Evolutionary conservation across 2,329 filamentous ascomycete genomes (phyloP).

Genomic region (Blastomyces parvus): DNA sequence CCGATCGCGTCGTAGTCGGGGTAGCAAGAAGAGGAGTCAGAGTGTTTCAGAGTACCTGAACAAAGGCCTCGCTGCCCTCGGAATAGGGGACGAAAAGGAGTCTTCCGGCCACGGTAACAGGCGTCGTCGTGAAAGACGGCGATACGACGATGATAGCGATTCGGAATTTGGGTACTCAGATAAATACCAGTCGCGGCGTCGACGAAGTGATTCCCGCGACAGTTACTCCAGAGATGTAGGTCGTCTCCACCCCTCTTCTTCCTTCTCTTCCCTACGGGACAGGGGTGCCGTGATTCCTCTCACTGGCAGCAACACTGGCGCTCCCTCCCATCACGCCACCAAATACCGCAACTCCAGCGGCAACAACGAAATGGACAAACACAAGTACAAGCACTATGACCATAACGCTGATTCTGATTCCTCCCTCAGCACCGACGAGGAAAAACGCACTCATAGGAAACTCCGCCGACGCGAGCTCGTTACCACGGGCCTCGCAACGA

Average conservation of each 20-base stretch:
- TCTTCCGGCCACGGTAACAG: constrained; percentile 23
- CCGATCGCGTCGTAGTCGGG: constrained; percentile 42
- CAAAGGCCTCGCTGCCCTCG: constrained; percentile 38
- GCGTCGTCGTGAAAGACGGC: constrained; percentile 27
- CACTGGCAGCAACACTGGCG: constrained; percentile 9
- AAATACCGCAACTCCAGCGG: background rate
- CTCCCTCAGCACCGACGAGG: constrained; percentile 51
- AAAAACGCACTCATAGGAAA: constrained; percentile 49
- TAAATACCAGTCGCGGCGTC: constrained; percentile 29
- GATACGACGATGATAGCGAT: constrained; percentile 22
- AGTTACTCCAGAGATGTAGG: constrained; percentile 32
- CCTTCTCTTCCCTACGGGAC: constrained; percentile 11
- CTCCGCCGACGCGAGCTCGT: constrained; percentile 57
- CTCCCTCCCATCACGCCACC: constrained; percentile 3
- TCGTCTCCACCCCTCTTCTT: constrained; percentile 27
- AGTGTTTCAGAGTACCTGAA: constrained; percentile 39
- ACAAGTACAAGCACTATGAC: constrained; percentile 14
- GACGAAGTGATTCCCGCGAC: constrained; percentile 13
- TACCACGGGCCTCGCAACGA: constrained; percentile 56
- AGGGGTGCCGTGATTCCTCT: constrained; percentile 1
- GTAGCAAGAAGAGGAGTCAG: constrained; percentile 35
- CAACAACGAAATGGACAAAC: background rate
- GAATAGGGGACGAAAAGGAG: constrained; percentile 27
- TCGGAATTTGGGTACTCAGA: constrained; percentile 33
- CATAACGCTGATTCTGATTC: constrained; percentile 39